Evolutionary conservation across 495 filamentous ascomycete genomes (phyloP).

Genomic region (Aspergillus bertholletiae): DNA sequence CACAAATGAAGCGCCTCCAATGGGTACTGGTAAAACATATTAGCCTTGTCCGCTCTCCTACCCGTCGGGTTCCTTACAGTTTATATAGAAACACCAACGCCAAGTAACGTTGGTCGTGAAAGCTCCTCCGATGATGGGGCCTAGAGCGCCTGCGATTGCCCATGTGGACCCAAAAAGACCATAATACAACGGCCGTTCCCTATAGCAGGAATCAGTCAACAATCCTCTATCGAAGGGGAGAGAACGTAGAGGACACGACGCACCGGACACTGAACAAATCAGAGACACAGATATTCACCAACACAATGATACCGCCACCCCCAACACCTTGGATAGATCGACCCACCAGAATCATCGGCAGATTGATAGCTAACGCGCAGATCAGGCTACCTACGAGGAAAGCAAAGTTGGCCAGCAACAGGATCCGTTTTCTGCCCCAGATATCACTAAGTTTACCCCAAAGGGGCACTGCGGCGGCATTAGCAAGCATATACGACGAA

Average conservation of each 20-base stretch:
- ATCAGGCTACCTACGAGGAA: conserved; percentile 78
- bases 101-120: conserved; percentile 62
- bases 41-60: conserved; percentile 1
- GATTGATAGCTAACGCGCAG: conserved; percentile 60
- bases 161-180: conserved; percentile 66
- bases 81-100: conserved; percentile 65
- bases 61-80: conserved; percentile 42
- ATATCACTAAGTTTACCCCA: conserved; percentile 89
- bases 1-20: conserved; percentile 65
- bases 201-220: conserved; percentile 25
- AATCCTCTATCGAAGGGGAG: neutral
- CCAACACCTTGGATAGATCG: conserved; percentile 81
- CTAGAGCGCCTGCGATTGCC: conserved; percentile 70
- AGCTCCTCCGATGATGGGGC: conserved; percentile 72
- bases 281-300: conserved; percentile 78
- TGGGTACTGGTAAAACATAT: conserved; percentile 48
- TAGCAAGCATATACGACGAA: conserved; percentile 65
- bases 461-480: conserved; percentile 62
- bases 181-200: conserved; percentile 61
- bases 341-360: conserved; percentile 72
- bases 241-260: neutral
- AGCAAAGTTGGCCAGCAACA: conserved; percentile 65
- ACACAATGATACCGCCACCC: conserved; percentile 73
- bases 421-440: conserved; percentile 77
- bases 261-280: conserved; percentile 74